A percentile compares a stretch with the other conserved stretches of the same genome.
phyloP scores from a whole-genome alignment of 768 basidiomycete genomes.

The Daedaleopsis nitida region DNA sequence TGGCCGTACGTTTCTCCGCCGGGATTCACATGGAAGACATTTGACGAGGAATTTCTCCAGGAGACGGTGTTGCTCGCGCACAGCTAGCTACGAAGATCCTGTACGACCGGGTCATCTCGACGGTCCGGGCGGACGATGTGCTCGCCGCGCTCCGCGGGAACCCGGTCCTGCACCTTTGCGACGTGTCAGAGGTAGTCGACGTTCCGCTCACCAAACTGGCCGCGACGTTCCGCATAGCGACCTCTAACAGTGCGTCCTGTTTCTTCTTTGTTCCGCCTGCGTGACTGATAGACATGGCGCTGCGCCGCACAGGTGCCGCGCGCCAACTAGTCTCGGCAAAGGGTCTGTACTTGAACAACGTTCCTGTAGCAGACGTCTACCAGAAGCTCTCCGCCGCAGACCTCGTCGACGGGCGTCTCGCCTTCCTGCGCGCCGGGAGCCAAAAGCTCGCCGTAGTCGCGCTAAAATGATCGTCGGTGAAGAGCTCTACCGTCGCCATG shows the following conservation, averaged over 20 bases:
- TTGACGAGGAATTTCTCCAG: constrained; percentile 6
- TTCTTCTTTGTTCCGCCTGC: background rate
- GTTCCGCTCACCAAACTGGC: constrained; percentile 64
- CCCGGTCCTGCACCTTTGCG: constrained; percentile 58
- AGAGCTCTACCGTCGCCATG: no score
- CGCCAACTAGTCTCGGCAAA: constrained; percentile 59
- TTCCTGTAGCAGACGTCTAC: constrained; percentile 51
- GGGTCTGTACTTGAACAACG: constrained; percentile 76
- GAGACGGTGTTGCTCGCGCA: constrained; percentile 26
- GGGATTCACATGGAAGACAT: background rate
- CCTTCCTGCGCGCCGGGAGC: constrained; percentile 74
- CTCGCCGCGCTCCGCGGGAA: constrained; percentile 64
- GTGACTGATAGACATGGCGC: background rate
- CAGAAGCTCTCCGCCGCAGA: constrained; percentile 43
- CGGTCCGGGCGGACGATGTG: constrained; percentile 56
- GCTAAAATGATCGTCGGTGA: constrained; percentile 22
- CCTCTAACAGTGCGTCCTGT: constrained; percentile 61
- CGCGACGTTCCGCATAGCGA: constrained; percentile 53
- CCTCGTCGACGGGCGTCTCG: constrained; percentile 63
- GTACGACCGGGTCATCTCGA: constrained; percentile 27
- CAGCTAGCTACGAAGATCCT: constrained; percentile 26
- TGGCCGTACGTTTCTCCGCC: constrained; percentile 25
- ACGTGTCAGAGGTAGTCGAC: constrained; percentile 51
- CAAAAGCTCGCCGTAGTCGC: constrained; percentile 65
- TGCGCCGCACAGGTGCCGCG: constrained; percentile 57